Base-by-base conservation (phyloP, 2,329 filamentous ascomycete genomes). In the Graphilbum fragrans region DNA sequence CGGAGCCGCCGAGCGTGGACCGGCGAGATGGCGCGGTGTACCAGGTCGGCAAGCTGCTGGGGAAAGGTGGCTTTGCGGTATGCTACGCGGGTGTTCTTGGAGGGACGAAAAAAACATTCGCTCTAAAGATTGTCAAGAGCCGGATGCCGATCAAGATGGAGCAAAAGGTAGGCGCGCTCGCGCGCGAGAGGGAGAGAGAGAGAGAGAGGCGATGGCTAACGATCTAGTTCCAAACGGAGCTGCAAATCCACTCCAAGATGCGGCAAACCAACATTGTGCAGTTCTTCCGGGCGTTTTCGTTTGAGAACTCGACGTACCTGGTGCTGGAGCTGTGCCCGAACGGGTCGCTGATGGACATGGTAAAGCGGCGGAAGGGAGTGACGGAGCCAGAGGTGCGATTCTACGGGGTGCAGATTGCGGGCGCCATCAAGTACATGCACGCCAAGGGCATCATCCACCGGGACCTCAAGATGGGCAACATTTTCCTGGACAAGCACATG, bases 201-300 rank as follows among this genome's bases (percentile, higher is more conserved):
- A 14, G 9, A 36, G 14, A 14, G 8, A 37, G 21, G 25, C 19
- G n/a, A 11, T 8, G 25, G 23, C 16, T 3, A 11, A 18, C 31
- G 29, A 18, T n/a, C 17, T 17, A 80, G 75, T 80, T 82, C 52
- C 77, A 80, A 77, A 77, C 76, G 19, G 92, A 98, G 61, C 75
- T 98, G 7, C 90, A 96, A 62, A 95, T 98, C 46, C 92, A 98
- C 64, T 95, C 92, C 35, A 98, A 96, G 59, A 90, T 98, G 78
- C 80, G 81, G 44, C 92, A 98, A 56, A 83, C 84, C 41, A 94
- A 95, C 59, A 90, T 98, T 50, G 92, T 98, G 48, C 83, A 90
- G 52, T 98, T 98, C 60, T 78, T 94, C 54, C 80, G 90, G 52
- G 92, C 92, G 27, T 98, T 98, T 58, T 83, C 88, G 12, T 94